These are phyloP conservation scores for Withania somnifera DNA, from an alignment of 305 asterid species.

Conservation along the genomic window DNA sequence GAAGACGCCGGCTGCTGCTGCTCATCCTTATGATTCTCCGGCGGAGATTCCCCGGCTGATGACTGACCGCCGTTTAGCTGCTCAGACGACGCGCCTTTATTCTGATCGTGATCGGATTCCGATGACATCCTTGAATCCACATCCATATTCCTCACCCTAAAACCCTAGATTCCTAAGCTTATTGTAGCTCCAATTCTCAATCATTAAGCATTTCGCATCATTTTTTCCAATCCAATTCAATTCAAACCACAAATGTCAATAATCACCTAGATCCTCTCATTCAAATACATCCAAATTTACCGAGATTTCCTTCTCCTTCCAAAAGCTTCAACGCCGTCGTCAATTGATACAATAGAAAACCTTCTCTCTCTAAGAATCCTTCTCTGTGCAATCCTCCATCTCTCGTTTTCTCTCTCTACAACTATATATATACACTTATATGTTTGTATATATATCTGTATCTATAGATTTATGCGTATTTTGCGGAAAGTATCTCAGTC, in stretches of 20 bases:
- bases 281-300: not conserved
- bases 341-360: not conserved
- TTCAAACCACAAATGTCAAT: not conserved
- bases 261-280: slow-evolving; percentile 14
- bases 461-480: not conserved
- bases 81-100: slow-evolving; percentile 18
- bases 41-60: slow-evolving; percentile 27
- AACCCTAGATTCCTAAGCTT: slow-evolving; percentile 38
- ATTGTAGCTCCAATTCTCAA: slow-evolving; percentile 48
- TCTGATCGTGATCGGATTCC: slow-evolving; percentile 60
- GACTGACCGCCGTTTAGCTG: slow-evolving; percentile 33
- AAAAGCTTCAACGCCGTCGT: not conserved
- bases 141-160: slow-evolving; percentile 45
- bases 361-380: not conserved
- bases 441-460: not conserved
- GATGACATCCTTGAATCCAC: slow-evolving; percentile 74
- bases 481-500: not conserved
- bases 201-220: slow-evolving; percentile 33
- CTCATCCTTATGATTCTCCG: slow-evolving; percentile 29
- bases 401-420: slow-evolving; percentile 1
- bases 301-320: not conserved
- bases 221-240: slow-evolving; percentile 15
- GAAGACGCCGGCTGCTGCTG: slow-evolving; percentile 27
- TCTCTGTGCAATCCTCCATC: not conserved
- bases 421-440: not conserved